phyloP scores from a whole-genome alignment of 805 yeast species.

The Saccharomycopsis sp. region DNA sequence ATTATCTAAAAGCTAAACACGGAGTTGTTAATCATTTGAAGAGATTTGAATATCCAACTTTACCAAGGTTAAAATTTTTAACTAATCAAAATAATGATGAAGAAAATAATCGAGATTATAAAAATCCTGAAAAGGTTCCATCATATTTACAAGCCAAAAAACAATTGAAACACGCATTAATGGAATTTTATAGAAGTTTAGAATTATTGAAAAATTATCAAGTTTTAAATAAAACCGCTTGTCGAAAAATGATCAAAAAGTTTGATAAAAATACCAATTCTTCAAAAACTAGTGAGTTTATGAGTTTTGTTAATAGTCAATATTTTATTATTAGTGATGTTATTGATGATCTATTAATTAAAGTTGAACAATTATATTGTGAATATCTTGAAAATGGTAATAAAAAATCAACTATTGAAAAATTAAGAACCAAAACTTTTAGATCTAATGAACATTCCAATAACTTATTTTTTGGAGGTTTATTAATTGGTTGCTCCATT shows the following conservation, averaged over 20 bases:
- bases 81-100: conserved; percentile 20
- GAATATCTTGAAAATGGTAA: conserved; percentile 59
- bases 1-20: background rate
- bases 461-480: conserved; percentile 48
- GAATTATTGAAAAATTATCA: conserved; percentile 63
- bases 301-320: conserved; percentile 46
- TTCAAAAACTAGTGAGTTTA: conserved; percentile 34
- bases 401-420: conserved; percentile 57
- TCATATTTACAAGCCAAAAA: conserved; percentile 49
- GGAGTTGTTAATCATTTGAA: background rate
- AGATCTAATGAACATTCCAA: conserved; percentile 27
- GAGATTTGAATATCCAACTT: conserved; percentile 31
- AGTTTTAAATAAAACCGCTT: conserved; percentile 74
- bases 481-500: conserved; percentile 56
- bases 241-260: conserved; percentile 82
- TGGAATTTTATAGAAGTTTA: conserved; percentile 65
- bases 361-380: conserved; percentile 61
- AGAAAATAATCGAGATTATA: conserved; percentile 41
- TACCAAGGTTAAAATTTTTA: conserved; percentile 30
- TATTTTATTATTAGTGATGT: conserved; percentile 54
- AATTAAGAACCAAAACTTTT: conserved; percentile 41
- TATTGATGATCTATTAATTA: conserved; percentile 49
- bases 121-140: conserved; percentile 21
- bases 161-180: conserved; percentile 55
- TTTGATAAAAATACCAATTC: conserved; percentile 65